Evolutionary conservation across 805 yeast species (phyloP).

Genomic region (Wickerhamiella kazuoi): DNA sequence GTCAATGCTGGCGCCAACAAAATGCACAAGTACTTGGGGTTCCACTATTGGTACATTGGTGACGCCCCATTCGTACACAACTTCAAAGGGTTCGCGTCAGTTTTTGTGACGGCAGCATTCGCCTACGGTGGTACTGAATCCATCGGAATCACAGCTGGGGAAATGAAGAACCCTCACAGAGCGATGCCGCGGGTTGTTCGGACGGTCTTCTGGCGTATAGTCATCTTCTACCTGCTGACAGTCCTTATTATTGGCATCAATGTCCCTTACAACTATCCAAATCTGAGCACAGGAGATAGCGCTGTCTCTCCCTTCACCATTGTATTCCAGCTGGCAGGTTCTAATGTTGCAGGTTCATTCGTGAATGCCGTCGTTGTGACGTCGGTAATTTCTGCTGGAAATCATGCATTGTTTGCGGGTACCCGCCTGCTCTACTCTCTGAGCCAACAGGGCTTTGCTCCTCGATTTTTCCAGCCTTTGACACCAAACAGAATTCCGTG

Average conservation of each 20-base stretch:
- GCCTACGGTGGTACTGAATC: conserved; percentile 42
- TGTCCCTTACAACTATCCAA: conserved; percentile 38
- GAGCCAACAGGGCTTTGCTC: conserved; percentile 43
- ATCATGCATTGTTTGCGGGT: conserved; percentile 48
- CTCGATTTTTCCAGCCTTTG: conserved; percentile 29
- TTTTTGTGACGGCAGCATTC: conserved; percentile 40
- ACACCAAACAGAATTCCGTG: conserved; percentile 35
- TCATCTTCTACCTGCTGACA: conserved; percentile 35
- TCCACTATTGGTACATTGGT: conserved; percentile 35
- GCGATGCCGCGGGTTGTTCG: conserved; percentile 42
- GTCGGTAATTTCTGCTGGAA: conserved; percentile 48
- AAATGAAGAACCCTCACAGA: conserved; percentile 38
- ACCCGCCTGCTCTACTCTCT: conserved; percentile 44
- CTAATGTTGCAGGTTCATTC: conserved; percentile 31
- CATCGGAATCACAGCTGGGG: conserved; percentile 44
- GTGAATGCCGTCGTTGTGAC: conserved; percentile 42
- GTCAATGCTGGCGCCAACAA: conserved; percentile 41
- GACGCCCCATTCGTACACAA: conserved; percentile 27
- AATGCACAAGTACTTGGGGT: conserved; percentile 31
- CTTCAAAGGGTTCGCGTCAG: conserved; percentile 29
- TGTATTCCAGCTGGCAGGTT: conserved; percentile 28
- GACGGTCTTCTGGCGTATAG: conserved; percentile 37
- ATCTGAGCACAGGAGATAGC: conserved; percentile 25
- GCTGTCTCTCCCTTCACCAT: conserved; percentile 31
- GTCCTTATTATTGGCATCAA: conserved; percentile 42